Base-by-base conservation (phyloP, 1,284 basidiomycete species). In the Acaromyces ingoldii region DNA sequence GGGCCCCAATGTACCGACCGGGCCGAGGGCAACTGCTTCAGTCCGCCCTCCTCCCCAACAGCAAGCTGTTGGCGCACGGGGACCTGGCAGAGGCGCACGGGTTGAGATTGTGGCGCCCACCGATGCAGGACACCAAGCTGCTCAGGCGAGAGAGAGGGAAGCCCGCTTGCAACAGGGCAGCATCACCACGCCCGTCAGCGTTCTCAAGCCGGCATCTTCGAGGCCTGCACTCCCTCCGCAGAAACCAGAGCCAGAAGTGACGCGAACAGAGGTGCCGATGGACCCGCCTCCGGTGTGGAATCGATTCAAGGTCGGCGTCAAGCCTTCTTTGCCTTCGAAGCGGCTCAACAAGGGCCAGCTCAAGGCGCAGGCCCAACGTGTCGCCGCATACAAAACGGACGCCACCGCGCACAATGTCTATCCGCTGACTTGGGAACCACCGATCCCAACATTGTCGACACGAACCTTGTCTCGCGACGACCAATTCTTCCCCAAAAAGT, bases 211-310 rank as follows among this genome's bases (percentile, higher is more conserved):
- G 6, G 15, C 19, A 11, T 31, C 40, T 40, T 4, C 46, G 15
- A 49, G 4, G 28, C 22, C 22, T 21, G 21, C 48, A 21, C 33
- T 48, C 3, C 22, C 21, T 25, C 22, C 28, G n/a, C 25, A 29
- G 19, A 30, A 53, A 6, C 54, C 53, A 39, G 68, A 70, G 39
- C 25, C 57, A 17, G 29, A 41, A n/a, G 51, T 56, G 43, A 66
- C 66, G 11, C 47, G 58, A 21, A 38, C 39, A 11, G 66, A 68
- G 45, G 58, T 50, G 6, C 36, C 49, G 7, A 54, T 58, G 31
- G 67, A 70, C 30, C 49, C 55, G 6, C 49, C 66, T 4, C 68
- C 65, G 0, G 65, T 65, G 1, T 70, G 68, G 68, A 70, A 64
- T 30, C 53, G 54, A 40, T 70, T 57, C 30, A 53, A 55, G 15